Evolutionary conservation across 371 early-diverging fungal genomes (phyloP).

Genomic region (Batkoa obscura): DNA sequence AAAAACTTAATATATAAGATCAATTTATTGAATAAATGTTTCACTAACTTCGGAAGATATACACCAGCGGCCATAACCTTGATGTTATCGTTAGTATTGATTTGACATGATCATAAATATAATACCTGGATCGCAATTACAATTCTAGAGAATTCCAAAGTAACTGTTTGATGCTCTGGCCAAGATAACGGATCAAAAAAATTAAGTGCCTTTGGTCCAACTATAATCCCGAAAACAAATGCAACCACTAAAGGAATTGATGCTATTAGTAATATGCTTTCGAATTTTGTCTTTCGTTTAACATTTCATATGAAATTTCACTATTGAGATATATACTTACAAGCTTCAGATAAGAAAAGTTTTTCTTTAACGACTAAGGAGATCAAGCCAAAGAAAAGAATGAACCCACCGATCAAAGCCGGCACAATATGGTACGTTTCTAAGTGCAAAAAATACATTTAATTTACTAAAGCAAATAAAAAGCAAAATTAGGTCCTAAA

Average conservation of each 20-base stretch:
- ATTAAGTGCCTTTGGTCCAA: conserved; percentile 49
- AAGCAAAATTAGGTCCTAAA: too few relatives aligned
- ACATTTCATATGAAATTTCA: neutral
- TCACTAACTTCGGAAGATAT: conserved; percentile 41
- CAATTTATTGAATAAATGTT: conserved; percentile 3
- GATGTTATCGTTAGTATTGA: neutral
- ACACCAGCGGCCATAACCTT: conserved; percentile 75
- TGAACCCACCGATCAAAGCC: conserved; percentile 47
- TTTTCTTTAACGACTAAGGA: conserved; percentile 81
- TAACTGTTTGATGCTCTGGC: conserved; percentile 24
- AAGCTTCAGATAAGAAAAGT: conserved; percentile 76
- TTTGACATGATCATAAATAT: neutral
- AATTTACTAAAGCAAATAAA: too few relatives aligned
- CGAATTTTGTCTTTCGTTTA: too few relatives aligned
- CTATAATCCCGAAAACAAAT: conserved; percentile 68
- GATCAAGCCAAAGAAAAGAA: conserved; percentile 66
- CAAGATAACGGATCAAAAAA: conserved; percentile 35
- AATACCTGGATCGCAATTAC: conserved; percentile 56
- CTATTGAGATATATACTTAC: conserved; percentile 19
- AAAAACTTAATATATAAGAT: neutral
- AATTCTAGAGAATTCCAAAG: conserved; percentile 43
- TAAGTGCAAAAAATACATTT: neutral
- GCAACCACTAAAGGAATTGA: conserved; percentile 74
- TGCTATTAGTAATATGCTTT: too few relatives aligned
- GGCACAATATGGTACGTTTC: neutral